Conservation (phyloP, 73 alveolate species). For the Symbiodinium natans region DNA sequence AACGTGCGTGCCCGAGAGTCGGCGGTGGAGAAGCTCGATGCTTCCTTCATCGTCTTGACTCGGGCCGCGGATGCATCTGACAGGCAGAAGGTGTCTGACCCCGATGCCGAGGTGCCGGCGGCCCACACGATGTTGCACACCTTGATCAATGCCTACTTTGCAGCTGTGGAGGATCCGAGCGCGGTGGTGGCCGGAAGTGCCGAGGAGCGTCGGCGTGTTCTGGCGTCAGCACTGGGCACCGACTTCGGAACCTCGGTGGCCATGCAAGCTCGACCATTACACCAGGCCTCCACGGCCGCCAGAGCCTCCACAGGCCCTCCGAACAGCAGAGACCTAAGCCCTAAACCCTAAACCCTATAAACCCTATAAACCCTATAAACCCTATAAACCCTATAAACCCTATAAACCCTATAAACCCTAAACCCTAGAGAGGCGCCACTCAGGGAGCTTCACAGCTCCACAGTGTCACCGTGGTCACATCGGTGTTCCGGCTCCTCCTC, state of each 20-base stretch:
- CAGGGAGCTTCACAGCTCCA: not conserved
- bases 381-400: too few species aligned
- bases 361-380: too few species aligned
- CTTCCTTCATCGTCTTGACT: slow-evolving; percentile 42
- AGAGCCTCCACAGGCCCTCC: too few species aligned
- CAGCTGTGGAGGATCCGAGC: slow-evolving; percentile 72
- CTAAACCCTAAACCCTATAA: too few species aligned
- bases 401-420: too few species aligned
- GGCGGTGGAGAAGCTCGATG: slow-evolving; percentile 74
- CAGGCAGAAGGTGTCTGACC: slow-evolving; percentile 63
- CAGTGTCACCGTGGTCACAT: not conserved
- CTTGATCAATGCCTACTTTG: slow-evolving; percentile 80
- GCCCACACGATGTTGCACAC: slow-evolving; percentile 25
- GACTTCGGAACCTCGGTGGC: not conserved
- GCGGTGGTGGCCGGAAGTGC: slow-evolving; percentile 56
- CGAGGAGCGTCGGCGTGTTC: slow-evolving; percentile 9
- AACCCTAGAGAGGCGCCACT: not conserved
- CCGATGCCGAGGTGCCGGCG: slow-evolving; percentile 24
- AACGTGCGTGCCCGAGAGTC: slow-evolving; percentile 56
- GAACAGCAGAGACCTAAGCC: too few species aligned
- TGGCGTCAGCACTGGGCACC: slow-evolving; percentile 28
- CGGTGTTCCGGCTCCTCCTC: not conserved
- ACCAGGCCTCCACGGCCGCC: not conserved
- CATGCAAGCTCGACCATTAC: not conserved
- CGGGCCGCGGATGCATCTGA: slow-evolving; percentile 71